Percentiles rank a stretch among this genome's conserved stretches.
Evolutionary conservation across 2,329 filamentous ascomycete species (phyloP).

Genomic region (Apiospora pterosperma): DNA sequence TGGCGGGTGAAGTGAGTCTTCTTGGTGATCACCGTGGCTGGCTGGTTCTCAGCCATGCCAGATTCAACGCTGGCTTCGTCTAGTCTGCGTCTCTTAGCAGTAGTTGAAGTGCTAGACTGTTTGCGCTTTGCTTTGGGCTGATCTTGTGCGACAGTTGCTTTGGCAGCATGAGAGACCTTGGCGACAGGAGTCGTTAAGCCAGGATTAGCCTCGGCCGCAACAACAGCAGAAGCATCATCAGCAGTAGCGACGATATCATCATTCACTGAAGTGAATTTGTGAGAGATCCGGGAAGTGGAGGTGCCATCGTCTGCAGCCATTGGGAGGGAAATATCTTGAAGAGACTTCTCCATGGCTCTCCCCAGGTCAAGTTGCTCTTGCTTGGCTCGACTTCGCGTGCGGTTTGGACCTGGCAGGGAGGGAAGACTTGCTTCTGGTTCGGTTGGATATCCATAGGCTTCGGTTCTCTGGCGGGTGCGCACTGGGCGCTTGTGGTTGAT

Average conservation of each 20-base stretch:
- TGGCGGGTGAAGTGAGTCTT: background rate
- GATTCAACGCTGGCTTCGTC: background rate
- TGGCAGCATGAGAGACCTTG: background rate
- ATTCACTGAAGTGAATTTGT: background rate
- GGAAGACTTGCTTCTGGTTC: background rate
- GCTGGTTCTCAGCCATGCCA: background rate
- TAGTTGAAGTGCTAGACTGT: background rate
- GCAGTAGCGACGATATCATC: no score
- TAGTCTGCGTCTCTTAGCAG: background rate
- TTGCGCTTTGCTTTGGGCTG: background rate
- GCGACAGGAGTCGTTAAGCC: background rate
- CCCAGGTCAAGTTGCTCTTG: background rate
- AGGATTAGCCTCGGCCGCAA: background rate
- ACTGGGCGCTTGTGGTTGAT: background rate
- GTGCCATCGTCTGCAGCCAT: background rate
- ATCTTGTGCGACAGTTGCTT: background rate
- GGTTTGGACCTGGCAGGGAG: background rate
- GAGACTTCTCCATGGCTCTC: slow-evolving; percentile 1
- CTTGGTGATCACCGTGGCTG: background rate
- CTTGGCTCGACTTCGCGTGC: background rate
- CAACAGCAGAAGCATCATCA: background rate
- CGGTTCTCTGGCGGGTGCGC: background rate
- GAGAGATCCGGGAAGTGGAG: background rate
- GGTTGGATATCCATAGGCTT: background rate
- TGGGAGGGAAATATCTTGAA: background rate